These are phyloP conservation scores for Nephromyces sp. DNA, from an alignment of 169 alveolate genomes.

Conservation along the genomic window DNA sequence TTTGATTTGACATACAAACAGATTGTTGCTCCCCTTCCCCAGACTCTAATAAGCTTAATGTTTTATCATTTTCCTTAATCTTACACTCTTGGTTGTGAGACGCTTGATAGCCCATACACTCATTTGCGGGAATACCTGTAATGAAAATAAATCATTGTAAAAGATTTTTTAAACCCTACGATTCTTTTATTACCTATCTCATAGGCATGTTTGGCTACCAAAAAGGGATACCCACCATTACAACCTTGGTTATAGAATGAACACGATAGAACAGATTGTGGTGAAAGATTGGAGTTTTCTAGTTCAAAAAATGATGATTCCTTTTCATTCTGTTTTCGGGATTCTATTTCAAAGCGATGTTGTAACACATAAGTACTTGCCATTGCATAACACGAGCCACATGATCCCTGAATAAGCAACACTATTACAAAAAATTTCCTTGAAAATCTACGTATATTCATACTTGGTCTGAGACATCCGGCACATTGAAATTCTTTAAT, in stretches of 20 bases:
- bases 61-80: too few relatives aligned
- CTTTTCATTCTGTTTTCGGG: constrained; percentile 20
- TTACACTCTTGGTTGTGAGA: constrained; percentile 19
- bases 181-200: constrained; percentile 28
- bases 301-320: not conserved
- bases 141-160: not conserved
- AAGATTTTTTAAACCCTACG: not conserved
- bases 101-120: constrained; percentile 37
- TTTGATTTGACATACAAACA: not conserved
- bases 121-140: constrained; percentile 24
- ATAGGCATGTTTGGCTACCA: constrained; percentile 40
- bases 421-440: too few relatives aligned
- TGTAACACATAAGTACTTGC: constrained; percentile 51
- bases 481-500: not conserved
- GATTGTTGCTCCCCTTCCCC: too few relatives aligned
- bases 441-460: too few relatives aligned
- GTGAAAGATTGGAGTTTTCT: constrained; percentile 24
- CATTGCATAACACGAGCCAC: constrained; percentile 76
- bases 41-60: too few relatives aligned
- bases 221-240: constrained; percentile 45
- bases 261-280: constrained; percentile 51
- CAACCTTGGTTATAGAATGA: constrained; percentile 55
- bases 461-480: not conserved
- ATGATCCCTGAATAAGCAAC: constrained; percentile 58
- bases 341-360: constrained; percentile 55